phyloP scores from a whole-genome alignment of 768 basidiomycete species.

The Glaciozyma martinii region DNA sequence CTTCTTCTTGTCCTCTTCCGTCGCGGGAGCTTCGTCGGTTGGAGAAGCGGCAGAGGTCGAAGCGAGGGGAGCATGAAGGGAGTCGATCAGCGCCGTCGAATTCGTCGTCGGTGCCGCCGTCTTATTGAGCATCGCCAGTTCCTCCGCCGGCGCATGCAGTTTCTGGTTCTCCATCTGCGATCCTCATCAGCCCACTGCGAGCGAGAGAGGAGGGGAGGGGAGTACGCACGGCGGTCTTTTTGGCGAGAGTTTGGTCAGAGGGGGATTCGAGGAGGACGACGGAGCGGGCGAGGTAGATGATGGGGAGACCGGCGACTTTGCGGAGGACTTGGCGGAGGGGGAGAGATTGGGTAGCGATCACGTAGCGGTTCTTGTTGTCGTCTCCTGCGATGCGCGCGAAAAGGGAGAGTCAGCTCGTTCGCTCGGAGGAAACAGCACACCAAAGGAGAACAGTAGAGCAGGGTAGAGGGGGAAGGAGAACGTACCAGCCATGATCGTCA shows the following conservation, averaged over 20 bases:
- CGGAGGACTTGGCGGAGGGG: constrained; percentile 62
- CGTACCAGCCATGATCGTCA: constrained; percentile 70
- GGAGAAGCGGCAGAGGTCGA: constrained; percentile 9
- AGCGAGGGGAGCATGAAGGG: background rate
- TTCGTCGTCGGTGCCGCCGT: constrained; percentile 9
- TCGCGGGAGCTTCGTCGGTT: constrained; percentile 3
- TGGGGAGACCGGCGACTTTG: constrained; percentile 69
- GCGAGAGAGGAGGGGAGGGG: background rate
- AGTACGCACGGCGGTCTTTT: constrained; percentile 53
- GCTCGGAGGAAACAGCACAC: background rate
- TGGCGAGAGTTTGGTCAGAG: constrained; percentile 61
- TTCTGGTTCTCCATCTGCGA: constrained; percentile 54
- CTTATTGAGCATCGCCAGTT: constrained; percentile 27
- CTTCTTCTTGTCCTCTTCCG: constrained; percentile 27
- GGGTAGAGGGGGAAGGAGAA: constrained; percentile 7
- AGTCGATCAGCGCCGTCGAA: constrained; percentile 4
- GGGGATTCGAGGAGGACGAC: constrained; percentile 91
- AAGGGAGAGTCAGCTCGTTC: background rate
- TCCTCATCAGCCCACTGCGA: background rate
- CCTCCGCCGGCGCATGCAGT: constrained; percentile 48
- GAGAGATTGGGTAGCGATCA: constrained; percentile 73
- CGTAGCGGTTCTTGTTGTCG: constrained; percentile 85
- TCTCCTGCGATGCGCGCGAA: constrained; percentile 47
- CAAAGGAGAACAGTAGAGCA: background rate
- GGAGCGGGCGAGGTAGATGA: constrained; percentile 78